A percentile compares a stretch with the other conserved stretches of the same genome.
phyloP scores from a whole-genome alignment of 495 filamentous ascomycete genomes.

The Aspergillus leporis region DNA sequence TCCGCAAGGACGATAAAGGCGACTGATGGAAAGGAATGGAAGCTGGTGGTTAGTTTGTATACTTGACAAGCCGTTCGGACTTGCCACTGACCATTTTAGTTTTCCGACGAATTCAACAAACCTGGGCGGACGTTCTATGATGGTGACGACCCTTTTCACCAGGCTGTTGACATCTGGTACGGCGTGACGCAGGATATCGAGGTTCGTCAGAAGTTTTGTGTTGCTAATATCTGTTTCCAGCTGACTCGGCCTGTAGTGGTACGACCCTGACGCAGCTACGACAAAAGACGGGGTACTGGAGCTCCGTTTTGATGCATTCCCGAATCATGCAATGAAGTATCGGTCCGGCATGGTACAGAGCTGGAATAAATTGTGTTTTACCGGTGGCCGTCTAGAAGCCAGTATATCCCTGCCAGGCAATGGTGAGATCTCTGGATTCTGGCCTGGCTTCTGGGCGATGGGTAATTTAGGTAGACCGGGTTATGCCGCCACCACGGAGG shows the following conservation, averaged over 20 bases:
- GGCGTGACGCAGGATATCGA: constrained; percentile 76
- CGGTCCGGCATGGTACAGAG: constrained; percentile 81
- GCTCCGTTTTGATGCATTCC: constrained; percentile 65
- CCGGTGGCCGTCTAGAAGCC: constrained; percentile 74
- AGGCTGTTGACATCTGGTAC: constrained; percentile 77
- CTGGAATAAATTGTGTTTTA: constrained; percentile 81
- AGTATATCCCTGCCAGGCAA: constrained; percentile 72
- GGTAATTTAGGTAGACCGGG: constrained; percentile 72
- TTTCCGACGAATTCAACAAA: constrained; percentile 78
- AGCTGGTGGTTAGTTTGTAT: constrained; percentile 57
- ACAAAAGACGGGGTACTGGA: constrained; percentile 68
- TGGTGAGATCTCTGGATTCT: constrained; percentile 70
- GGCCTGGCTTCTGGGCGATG: constrained; percentile 84
- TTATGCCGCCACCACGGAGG: constrained; percentile 68
- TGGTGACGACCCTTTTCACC: constrained; percentile 71
- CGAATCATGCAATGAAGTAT: constrained; percentile 68
- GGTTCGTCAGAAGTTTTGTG: constrained; percentile 30
- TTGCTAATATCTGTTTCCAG: neutral
- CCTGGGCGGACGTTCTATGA: constrained; percentile 72
- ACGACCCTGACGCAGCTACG: constrained; percentile 74
- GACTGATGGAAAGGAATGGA: constrained; percentile 59
- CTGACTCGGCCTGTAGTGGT: constrained; percentile 54
- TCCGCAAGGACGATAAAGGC: constrained; percentile 57
- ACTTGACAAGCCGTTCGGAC: neutral
- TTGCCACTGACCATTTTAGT: constrained; percentile 39